A percentile compares a stretch with the other conserved stretches of the same genome.
These are phyloP conservation scores for Pistacia vera DNA, from an alignment of 345 rosid genomes.

Conservation along the genomic window DNA sequence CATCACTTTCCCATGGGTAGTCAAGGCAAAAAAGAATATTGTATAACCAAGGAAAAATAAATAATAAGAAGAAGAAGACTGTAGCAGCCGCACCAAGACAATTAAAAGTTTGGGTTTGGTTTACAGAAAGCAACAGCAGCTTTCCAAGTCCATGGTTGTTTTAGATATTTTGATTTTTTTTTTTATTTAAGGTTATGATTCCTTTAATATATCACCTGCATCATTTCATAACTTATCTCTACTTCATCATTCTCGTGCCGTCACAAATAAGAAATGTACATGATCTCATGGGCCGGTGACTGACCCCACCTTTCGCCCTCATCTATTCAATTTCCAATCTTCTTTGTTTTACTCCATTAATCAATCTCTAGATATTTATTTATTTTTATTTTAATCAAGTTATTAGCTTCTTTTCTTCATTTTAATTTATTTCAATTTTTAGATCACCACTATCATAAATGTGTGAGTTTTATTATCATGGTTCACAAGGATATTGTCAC, in stretches of 20 bases:
- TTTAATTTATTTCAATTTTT: too few relatives aligned
- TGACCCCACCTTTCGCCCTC: constrained; percentile 37
- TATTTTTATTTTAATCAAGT: neutral
- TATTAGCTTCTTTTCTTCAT: too few relatives aligned
- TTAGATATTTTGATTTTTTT: constrained; percentile 20
- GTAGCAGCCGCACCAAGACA: constrained; percentile 30
- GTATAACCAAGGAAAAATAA: neutral
- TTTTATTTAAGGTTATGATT: neutral
- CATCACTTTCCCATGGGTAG: constrained; percentile 11
- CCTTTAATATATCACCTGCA: neutral
- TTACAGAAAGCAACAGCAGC: constrained; percentile 10
- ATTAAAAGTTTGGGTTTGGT: constrained; percentile 25
- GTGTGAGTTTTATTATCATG: too few relatives aligned
- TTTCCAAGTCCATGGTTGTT: neutral
- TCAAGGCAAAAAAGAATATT: neutral
- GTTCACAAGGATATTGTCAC: too few relatives aligned
- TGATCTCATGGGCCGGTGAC: constrained; percentile 63
- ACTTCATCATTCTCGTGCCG: constrained; percentile 49
- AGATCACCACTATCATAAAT: too few relatives aligned
- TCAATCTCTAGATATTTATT: neutral
- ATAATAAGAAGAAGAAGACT: neutral
- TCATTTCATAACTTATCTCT: neutral
- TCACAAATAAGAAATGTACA: constrained; percentile 46
- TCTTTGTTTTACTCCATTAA: neutral
- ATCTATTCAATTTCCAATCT: constrained; percentile 12